These are phyloP conservation scores for Kodamaea nitidulidarum DNA, from an alignment of 805 yeast genomes.

Conservation along the genomic window DNA sequence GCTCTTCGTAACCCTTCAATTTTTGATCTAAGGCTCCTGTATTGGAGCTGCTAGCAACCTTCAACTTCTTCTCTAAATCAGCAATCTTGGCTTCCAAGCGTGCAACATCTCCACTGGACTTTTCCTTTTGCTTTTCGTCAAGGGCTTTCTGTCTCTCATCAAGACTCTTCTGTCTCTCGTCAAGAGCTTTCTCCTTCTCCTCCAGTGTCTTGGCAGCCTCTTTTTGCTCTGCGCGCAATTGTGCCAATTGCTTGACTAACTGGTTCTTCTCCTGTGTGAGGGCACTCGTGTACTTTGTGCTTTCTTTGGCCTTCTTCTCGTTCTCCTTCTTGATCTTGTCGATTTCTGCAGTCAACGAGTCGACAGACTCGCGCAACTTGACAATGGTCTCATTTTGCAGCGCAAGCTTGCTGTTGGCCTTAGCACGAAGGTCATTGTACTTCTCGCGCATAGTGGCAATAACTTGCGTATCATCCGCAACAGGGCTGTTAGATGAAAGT, in stretches of 20 bases:
- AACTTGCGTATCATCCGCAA: conserved; percentile 28
- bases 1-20: not conserved
- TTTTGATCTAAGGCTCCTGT: not conserved
- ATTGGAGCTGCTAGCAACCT: not conserved
- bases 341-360: conserved; percentile 21
- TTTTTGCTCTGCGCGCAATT: conserved; percentile 24
- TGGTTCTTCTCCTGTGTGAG: conserved; percentile 15
- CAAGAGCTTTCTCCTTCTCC: not conserved
- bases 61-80: conserved; percentile 5
- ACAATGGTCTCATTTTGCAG: conserved; percentile 24
- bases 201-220: conserved; percentile 10
- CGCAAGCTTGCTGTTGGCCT: conserved; percentile 23
- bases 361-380: conserved; percentile 22
- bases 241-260: conserved; percentile 15
- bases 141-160: conserved; percentile 12
- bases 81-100: conserved; percentile 2
- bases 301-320: conserved; percentile 9
- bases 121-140: conserved; percentile 6
- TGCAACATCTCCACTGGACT: not conserved
- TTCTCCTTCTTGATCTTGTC: conserved; percentile 11
- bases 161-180: not conserved
- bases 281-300: conserved; percentile 4
- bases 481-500: conserved; percentile 43
- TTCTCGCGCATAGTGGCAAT: conserved; percentile 28
- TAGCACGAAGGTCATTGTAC: conserved; percentile 26